Conservation (phyloP, 805 yeast species). For the Lipomyces spencermartinsiae region DNA sequence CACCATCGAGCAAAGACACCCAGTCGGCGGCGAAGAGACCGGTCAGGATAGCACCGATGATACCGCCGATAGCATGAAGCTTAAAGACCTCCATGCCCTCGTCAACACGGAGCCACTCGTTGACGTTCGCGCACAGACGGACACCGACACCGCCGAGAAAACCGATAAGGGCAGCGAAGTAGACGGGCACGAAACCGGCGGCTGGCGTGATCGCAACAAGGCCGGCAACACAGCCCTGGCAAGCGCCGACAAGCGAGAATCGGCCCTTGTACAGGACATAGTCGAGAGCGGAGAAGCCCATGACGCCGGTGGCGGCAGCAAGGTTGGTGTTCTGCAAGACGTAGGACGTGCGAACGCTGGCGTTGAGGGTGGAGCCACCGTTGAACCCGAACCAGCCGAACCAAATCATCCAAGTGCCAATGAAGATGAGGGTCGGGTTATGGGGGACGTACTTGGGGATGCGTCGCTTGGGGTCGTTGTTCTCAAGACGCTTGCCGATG, state of each 20-base stretch:
- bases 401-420: slow-evolving; percentile 95
- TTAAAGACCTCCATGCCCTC: slow-evolving; percentile 96
- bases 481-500: slow-evolving; percentile 85
- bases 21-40: slow-evolving; percentile 93
- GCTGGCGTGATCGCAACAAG: slow-evolving; percentile 96
- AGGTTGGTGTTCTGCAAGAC: slow-evolving; percentile 91
- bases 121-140: slow-evolving; percentile 33
- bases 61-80: slow-evolving; percentile 89
- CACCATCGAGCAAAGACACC: slow-evolving; percentile 74
- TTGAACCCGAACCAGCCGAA: slow-evolving; percentile 99
- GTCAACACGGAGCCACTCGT: slow-evolving; percentile 70
- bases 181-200: slow-evolving; percentile 94
- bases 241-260: slow-evolving; percentile 90
- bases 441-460: slow-evolving; percentile 61
- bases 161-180: slow-evolving; percentile 86
- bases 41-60: slow-evolving; percentile 78
- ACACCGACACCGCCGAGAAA: slow-evolving; percentile 50
- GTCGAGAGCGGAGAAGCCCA: slow-evolving; percentile 93
- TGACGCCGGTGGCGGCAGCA: slow-evolving; percentile 92
- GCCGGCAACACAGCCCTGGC: slow-evolving; percentile 94
- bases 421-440: slow-evolving; percentile 84
- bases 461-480: slow-evolving; percentile 14
- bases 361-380: slow-evolving; percentile 97
- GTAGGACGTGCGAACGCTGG: slow-evolving; percentile 91
- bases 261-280: slow-evolving; percentile 64